Evolutionary conservation across 2,329 filamentous ascomycete genomes (phyloP).

Genomic region (Laburnicola sp.): DNA sequence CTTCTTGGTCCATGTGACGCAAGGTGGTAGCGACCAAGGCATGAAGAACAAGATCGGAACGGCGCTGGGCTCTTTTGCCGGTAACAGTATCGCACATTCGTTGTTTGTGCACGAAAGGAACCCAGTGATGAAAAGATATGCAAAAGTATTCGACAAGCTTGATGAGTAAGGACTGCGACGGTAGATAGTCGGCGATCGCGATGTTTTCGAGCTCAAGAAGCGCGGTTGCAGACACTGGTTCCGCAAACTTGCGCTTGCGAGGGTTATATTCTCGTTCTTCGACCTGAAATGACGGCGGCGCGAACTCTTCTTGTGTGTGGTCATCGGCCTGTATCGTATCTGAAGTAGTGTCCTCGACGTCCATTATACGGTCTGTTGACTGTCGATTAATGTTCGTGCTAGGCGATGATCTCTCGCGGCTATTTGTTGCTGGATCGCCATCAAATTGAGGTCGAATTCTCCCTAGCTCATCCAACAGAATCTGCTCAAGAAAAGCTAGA

Average conservation of each 20-base stretch:
- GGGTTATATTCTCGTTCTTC: slow-evolving; percentile 12
- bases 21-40: slow-evolving; percentile 32
- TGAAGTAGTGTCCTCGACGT: neutral
- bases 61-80: slow-evolving; percentile 18
- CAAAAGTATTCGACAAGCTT: slow-evolving; percentile 38
- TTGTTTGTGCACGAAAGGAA: slow-evolving; percentile 39
- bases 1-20: slow-evolving; percentile 32
- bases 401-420: neutral
- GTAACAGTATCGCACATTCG: slow-evolving; percentile 30
- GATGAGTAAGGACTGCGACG: slow-evolving; percentile 28
- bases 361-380: neutral
- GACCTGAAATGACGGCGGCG: neutral
- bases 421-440: slow-evolving; percentile 1
- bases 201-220: slow-evolving; percentile 25
- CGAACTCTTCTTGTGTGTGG: neutral
- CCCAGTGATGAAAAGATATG: slow-evolving; percentile 41
- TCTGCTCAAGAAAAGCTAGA: slow-evolving; percentile 35
- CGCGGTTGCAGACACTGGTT: slow-evolving; percentile 18
- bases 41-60: slow-evolving; percentile 32
- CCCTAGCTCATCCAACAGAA: slow-evolving; percentile 35
- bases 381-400: neutral
- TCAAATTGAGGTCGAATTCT: slow-evolving; percentile 28
- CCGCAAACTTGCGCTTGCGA: slow-evolving; percentile 31
- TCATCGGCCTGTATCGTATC: slow-evolving; percentile 1
- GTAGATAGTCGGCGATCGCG: slow-evolving; percentile 32